phyloP scores from a whole-genome alignment of 169 alveolate genomes.

The Cryptosporidium sp. region DNA sequence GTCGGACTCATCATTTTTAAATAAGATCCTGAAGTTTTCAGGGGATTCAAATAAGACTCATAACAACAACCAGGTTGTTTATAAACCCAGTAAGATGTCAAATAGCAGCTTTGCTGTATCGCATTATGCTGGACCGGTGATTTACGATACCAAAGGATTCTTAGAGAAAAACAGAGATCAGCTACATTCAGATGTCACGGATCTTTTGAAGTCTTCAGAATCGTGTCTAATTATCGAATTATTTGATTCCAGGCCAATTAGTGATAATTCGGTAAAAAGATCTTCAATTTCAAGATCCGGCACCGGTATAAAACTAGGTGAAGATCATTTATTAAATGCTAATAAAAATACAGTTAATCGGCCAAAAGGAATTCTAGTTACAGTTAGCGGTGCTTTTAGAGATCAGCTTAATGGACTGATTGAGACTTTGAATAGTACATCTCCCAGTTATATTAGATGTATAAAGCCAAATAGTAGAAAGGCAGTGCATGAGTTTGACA shows the following conservation, averaged over 20 bases:
- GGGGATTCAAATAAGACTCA: not conserved
- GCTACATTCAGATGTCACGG: conserved; percentile 78
- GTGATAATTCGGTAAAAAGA: not conserved
- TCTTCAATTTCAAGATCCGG: conserved; percentile 47
- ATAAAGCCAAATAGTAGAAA: conserved; percentile 90
- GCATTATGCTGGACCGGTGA: conserved; percentile 87
- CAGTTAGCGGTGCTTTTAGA: conserved; percentile 79
- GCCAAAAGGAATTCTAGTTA: conserved; percentile 58
- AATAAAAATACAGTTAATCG: not conserved
- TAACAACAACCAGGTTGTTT: conserved; percentile 12
- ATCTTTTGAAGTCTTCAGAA: conserved; percentile 74
- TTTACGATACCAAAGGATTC: conserved; percentile 82
- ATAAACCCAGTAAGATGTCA: conserved; percentile 70
- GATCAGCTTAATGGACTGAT: conserved; percentile 83
- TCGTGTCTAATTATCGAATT: conserved; percentile 76
- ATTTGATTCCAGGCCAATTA: conserved; percentile 26
- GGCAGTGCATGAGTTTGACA: conserved; percentile 84
- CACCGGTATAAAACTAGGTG: conserved; percentile 2
- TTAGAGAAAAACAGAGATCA: conserved; percentile 86
- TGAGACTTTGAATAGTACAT: conserved; percentile 81
- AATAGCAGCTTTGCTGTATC: conserved; percentile 76
- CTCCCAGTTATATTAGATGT: conserved; percentile 91
- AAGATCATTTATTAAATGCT: conserved; percentile 12
- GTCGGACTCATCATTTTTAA: conserved; percentile 77
- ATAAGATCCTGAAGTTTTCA: conserved; percentile 72